Conservation (phyloP, 495 filamentous ascomycete species). For the Hypoxylon rickii region DNA sequence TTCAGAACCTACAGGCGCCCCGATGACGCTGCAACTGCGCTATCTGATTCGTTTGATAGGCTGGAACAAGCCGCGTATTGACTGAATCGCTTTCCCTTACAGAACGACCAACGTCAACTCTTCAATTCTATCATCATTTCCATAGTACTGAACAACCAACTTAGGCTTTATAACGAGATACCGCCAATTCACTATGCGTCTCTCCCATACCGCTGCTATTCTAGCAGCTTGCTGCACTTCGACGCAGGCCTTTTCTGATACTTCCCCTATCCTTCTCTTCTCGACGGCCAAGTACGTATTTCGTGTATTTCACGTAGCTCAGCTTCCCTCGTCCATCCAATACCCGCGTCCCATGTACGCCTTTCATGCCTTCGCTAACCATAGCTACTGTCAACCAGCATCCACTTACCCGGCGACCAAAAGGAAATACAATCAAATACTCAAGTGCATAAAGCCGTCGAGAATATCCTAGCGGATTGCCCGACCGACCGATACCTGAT, state of each 20-base stretch:
- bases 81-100: conserved; percentile 1
- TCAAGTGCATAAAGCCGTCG: conserved; percentile 44
- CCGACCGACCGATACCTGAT: conserved; percentile 80
- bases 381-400: conserved; percentile 29
- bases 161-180: conserved; percentile 6
- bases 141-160: conserved; percentile 3
- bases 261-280: conserved; percentile 84
- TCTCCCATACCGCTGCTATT: conserved; percentile 58
- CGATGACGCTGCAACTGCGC: conserved; percentile 11
- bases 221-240: conserved; percentile 64
- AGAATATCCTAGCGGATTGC: conserved; percentile 64
- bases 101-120: conserved; percentile 17
- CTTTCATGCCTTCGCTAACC: conserved; percentile 18
- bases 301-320: too few relatives aligned
- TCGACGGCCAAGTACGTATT: conserved; percentile 74
- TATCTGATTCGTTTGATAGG: conserved; percentile 21
- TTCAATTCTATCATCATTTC: background rate
- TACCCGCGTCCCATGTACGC: background rate
- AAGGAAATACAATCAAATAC: conserved; percentile 51
- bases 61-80: conserved; percentile 20
- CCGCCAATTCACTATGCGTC: conserved; percentile 60
- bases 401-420: conserved; percentile 34
- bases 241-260: conserved; percentile 75
- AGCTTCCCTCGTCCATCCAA: too few relatives aligned
- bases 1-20: conserved; percentile 8